Evolutionary conservation across 2,329 filamentous ascomycete genomes (phyloP), one percentile per base, ranked within the genome.

Genomic region (Chaetomiaceae sp.): DNA sequence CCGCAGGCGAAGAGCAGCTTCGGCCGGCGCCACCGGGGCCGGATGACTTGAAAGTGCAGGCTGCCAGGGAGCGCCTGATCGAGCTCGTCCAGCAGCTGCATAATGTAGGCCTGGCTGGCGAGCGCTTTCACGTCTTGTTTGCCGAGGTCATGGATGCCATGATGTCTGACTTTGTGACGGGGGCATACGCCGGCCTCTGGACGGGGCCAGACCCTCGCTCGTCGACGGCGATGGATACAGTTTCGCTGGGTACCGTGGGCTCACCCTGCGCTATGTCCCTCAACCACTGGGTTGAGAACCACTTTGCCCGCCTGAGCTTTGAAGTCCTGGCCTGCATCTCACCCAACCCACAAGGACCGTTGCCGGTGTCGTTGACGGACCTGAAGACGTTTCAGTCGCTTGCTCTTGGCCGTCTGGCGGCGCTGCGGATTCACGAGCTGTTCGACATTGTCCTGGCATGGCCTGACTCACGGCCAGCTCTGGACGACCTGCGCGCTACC

Each of bases 361-460:
- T 60, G 3, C 63, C 63, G 1, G 68, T 84, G 23, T 73, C 76
- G 6, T 76, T 78, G 69, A 68, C 71, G 15, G 78, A 89, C 55
- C 74, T 87, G 38, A 79, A 84, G 59, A 82, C 81, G 57, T 90
- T 86, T 80, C 85, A 86, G 64, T 82, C 87, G 37, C 84, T 87
- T 62, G 85, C 85, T 15, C 69, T 89, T 40, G 81, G 80, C 3
- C 80, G 85, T 40, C 76, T 92, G 15, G 88, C 87, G 2, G 78
- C 81, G 17, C 74, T 88, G 44, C 80, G 89, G 39, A 88, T 87
- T 42, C 75, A 79, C 7, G 84, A 90, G 64, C 74, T 94, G 9
- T 92, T 91, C 63, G 87, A 91, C 64, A 91, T 92, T 64, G 84
- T 91, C 42, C 77, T 88, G 53, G 76, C 80, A 53, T 94, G 88